These are phyloP conservation scores for Spongispora temasekensis DNA, from an alignment of 1,284 basidiomycete species.

Conservation along the genomic window DNA sequence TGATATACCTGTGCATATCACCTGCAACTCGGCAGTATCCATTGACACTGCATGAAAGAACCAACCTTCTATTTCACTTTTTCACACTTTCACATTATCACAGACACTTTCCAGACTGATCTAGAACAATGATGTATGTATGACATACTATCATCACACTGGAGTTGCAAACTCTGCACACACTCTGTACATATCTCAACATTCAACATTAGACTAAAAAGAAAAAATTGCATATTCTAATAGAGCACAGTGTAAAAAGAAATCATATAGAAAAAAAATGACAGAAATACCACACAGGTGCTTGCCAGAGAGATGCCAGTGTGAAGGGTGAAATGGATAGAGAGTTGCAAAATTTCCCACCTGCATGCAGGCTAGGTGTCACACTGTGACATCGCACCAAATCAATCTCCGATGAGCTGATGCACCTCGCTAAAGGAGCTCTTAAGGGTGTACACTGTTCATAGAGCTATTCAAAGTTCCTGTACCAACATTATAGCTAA, in stretches of 20 bases:
- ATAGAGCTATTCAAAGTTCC: no score
- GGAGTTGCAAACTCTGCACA: background rate
- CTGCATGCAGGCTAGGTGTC: background rate
- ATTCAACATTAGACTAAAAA: background rate
- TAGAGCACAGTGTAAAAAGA: background rate
- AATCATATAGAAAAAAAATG: background rate
- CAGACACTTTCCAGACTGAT: no score
- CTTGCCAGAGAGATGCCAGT: slow-evolving; percentile 1
- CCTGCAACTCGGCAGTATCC: no score
- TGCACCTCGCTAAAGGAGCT: no score
- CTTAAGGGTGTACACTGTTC: no score
- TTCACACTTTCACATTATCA: no score
- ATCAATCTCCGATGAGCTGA: background rate
- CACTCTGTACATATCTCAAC: background rate
- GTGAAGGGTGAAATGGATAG: background rate
- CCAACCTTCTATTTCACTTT: no score
- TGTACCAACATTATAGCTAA: no score
- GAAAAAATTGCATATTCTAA: background rate
- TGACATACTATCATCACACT: background rate
- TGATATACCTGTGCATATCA: no score
- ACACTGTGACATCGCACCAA: background rate
- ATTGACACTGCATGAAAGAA: no score
- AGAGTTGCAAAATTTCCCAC: slow-evolving; percentile 1
- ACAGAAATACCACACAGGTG: background rate
- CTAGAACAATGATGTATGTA: background rate